Conservation (phyloP, 225 moss, liverwort and hornwort species). For the Physcomitrellopsis africana region DNA sequence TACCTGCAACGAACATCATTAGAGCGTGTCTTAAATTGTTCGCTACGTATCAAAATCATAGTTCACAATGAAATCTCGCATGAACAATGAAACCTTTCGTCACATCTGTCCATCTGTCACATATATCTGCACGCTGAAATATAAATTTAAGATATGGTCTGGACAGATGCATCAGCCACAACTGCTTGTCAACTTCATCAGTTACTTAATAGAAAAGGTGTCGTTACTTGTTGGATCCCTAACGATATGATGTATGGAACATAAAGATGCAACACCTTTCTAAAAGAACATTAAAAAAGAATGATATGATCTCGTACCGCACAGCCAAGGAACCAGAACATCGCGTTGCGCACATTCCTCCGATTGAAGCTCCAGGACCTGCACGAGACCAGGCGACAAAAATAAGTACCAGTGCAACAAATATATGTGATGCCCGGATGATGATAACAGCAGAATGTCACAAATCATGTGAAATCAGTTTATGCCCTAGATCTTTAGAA, state of each 20-base stretch:
- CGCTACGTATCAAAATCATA: conserved; percentile 10
- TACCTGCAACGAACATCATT: too few relatives aligned
- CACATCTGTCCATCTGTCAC: neutral
- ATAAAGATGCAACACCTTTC: conserved; percentile 12
- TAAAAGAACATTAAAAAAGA: conserved; percentile 14
- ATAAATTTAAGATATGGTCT: conserved; percentile 1
- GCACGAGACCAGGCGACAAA: conserved; percentile 29
- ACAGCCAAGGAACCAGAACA: conserved; percentile 99
- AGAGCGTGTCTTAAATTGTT: too few relatives aligned
- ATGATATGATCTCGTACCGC: conserved; percentile 52
- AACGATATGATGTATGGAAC: neutral
- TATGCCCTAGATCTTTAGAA: conserved; percentile 6
- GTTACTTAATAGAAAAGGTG: neutral
- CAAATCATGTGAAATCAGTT: conserved; percentile 18
- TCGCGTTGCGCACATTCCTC: conserved; percentile 98
- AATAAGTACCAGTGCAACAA: conserved; percentile 1
- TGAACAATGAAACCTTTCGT: neutral
- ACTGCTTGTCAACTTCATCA: conserved; percentile 4
- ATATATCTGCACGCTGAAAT: conserved; percentile 4
- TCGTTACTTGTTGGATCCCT: conserved; percentile 6
- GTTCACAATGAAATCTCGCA: neutral
- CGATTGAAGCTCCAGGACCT: conserved; percentile 99
- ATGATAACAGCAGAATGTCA: conserved; percentile 14
- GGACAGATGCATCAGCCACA: neutral
- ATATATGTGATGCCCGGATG: conserved; percentile 16